A percentile compares a stretch with the other conserved stretches of the same genome.
Conservation (phyloP, 805 yeast genomes). For the Saturnispora ahearnii region DNA sequence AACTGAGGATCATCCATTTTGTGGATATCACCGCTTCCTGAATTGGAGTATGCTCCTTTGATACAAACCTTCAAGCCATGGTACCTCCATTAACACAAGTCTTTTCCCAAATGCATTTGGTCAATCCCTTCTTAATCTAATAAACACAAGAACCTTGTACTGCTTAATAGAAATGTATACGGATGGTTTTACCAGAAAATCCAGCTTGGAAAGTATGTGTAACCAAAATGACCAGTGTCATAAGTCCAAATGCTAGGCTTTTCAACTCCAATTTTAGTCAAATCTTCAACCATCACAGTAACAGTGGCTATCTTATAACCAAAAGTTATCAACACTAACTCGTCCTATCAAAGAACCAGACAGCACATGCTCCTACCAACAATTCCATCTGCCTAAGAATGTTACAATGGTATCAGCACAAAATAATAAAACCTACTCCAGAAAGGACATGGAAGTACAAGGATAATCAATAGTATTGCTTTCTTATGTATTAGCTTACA, state of each 20-base stretch:
- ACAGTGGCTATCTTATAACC: constrained; percentile 18
- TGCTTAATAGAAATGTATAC: constrained; percentile 41
- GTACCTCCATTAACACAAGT: constrained; percentile 13
- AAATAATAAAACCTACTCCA: constrained; percentile 43
- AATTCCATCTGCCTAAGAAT: constrained; percentile 27
- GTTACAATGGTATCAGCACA: constrained; percentile 50
- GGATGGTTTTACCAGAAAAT: constrained; percentile 69
- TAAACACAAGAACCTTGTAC: constrained; percentile 30
- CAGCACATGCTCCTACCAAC: constrained; percentile 31
- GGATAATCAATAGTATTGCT: constrained; percentile 49
- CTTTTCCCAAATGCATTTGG: constrained; percentile 32
- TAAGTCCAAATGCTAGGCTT: constrained; percentile 31
- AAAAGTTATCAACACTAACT: constrained; percentile 30
- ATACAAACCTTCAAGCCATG: constrained; percentile 25
- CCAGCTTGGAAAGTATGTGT: constrained; percentile 43
- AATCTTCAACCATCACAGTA: constrained; percentile 6
- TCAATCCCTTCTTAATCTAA: constrained; percentile 48
- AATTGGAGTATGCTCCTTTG: constrained; percentile 60
- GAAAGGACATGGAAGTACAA: constrained; percentile 45
- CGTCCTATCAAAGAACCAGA: constrained; percentile 51
- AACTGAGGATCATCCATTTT: constrained; percentile 43
- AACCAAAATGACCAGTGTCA: constrained; percentile 49
- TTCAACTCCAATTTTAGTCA: constrained; percentile 7
- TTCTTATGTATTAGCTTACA: constrained; percentile 43
- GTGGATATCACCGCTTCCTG: constrained; percentile 39